These are phyloP conservation scores for Apiospora rasikravindrae DNA, from an alignment of 2,329 filamentous ascomycete species.

Conservation along the genomic window DNA sequence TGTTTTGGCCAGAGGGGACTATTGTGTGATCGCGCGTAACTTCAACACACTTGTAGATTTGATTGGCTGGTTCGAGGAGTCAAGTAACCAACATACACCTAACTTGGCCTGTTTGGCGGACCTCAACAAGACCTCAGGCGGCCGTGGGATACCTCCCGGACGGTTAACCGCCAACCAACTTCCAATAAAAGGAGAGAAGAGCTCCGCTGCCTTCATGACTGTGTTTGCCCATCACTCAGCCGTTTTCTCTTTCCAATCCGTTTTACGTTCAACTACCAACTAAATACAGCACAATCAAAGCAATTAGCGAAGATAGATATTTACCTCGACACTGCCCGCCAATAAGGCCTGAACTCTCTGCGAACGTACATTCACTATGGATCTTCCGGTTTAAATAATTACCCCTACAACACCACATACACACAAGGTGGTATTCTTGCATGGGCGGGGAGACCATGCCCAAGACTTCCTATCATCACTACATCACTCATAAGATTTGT, in stretches of 20 bases:
- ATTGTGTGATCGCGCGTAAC: background rate
- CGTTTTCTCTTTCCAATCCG: background rate
- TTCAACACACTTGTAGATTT: background rate
- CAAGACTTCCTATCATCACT: constrained; percentile 40
- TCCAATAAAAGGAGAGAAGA: background rate
- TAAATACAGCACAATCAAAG: background rate
- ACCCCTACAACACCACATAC: constrained; percentile 35
- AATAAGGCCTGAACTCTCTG: background rate
- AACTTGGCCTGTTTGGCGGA: background rate
- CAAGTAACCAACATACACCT: background rate
- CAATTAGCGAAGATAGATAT: background rate
- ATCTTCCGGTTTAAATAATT: constrained; percentile 15
- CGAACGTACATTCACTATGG: background rate
- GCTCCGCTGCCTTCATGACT: background rate
- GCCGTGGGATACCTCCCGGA: background rate
- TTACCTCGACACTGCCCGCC: background rate
- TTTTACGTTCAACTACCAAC: background rate
- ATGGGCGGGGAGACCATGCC: constrained; percentile 49
- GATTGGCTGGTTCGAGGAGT: background rate
- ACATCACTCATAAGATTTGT: constrained; percentile 31
- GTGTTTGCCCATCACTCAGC: too few species aligned
- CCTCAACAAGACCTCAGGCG: background rate
- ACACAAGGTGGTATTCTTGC: constrained; percentile 52
- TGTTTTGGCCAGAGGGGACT: background rate
- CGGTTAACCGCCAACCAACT: background rate